Evolutionary conservation across 2,329 filamentous ascomycete genomes (phyloP).

Genomic region (Cladosporium sphaerospermum): DNA sequence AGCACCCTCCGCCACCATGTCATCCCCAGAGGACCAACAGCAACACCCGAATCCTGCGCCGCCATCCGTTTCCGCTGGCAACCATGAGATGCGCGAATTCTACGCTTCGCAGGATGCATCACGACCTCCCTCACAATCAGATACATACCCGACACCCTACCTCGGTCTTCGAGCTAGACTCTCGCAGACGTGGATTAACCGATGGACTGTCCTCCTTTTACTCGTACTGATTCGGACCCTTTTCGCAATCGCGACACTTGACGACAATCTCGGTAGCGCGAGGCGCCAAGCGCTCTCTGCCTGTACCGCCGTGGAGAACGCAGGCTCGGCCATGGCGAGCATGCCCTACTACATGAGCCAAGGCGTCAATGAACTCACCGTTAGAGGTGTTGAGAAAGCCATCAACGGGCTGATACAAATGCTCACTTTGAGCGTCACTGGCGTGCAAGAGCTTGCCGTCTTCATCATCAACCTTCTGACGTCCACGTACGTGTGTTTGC

Average conservation of each 20-base stretch:
- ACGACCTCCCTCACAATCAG: conserved; percentile 55
- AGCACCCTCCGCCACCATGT: conserved; percentile 32
- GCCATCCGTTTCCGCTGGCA: conserved; percentile 55
- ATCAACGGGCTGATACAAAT: conserved; percentile 74
- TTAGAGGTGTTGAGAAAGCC: conserved; percentile 70
- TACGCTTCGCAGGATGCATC: conserved; percentile 50
- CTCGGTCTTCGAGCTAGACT: conserved; percentile 82
- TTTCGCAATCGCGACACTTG: conserved; percentile 65
- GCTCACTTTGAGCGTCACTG: conserved; percentile 71
- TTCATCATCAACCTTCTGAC: conserved; percentile 92
- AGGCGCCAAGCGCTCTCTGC: conserved; percentile 77
- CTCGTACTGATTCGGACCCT: conserved; percentile 78
- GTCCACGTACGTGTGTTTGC: conserved; percentile 82
- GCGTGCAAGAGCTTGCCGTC: conserved; percentile 77
- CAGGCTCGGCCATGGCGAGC: conserved; percentile 92
- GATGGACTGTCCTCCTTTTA: conserved; percentile 86
- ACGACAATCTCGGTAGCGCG: conserved; percentile 68
- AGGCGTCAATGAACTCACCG: conserved; percentile 82
- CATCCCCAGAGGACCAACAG: conserved; percentile 48
- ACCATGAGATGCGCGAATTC: conserved; percentile 57
- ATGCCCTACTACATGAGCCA: conserved; percentile 93
- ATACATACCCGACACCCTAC: conserved; percentile 76
- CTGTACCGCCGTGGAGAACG: conserved; percentile 85
- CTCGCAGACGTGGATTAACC: conserved; percentile 95
- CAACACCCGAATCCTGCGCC: conserved; percentile 49